A percentile compares a stretch with the other conserved stretches of the same genome.
Evolutionary conservation across 805 yeast species (phyloP).

Genomic region (Candida parachauliodes): DNA sequence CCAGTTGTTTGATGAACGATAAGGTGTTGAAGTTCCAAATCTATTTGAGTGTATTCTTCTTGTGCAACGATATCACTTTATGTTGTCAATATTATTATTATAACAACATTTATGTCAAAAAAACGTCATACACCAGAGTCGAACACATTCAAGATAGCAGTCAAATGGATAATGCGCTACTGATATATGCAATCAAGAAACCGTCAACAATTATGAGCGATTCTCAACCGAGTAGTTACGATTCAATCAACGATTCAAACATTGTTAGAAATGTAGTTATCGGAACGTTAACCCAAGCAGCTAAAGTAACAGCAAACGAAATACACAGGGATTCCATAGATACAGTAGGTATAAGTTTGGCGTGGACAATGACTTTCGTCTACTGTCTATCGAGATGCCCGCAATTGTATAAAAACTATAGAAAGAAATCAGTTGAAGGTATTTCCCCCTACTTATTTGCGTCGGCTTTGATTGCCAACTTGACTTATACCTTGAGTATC

Average conservation of each 20-base stretch:
- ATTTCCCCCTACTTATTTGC: conserved; percentile 76
- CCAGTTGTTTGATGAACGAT: conserved; percentile 38
- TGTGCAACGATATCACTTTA: conserved; percentile 35
- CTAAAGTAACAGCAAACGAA: conserved; percentile 13
- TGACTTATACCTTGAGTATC: conserved; percentile 73
- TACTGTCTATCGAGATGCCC: conserved; percentile 82
- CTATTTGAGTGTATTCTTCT: conserved; percentile 36
- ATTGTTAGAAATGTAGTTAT: conserved; percentile 8
- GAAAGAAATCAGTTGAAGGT: conserved; percentile 81
- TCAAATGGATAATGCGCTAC: neutral
- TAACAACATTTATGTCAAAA: conserved; percentile 32
- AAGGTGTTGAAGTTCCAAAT: conserved; percentile 36
- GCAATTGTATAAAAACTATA: conserved; percentile 72
- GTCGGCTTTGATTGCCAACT: conserved; percentile 75
- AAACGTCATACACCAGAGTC: neutral
- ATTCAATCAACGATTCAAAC: conserved; percentile 10
- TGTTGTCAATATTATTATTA: conserved; percentile 42
- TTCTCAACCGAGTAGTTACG: conserved; percentile 16
- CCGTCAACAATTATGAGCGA: conserved; percentile 3
- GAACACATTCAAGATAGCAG: neutral
- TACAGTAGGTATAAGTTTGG: conserved; percentile 33
- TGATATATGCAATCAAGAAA: neutral
- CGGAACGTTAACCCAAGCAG: conserved; percentile 6
- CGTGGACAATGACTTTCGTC: conserved; percentile 77
- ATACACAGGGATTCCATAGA: conserved; percentile 5